Conservation (phyloP, 768 basidiomycete species). For the Serendipita sp. region DNA sequence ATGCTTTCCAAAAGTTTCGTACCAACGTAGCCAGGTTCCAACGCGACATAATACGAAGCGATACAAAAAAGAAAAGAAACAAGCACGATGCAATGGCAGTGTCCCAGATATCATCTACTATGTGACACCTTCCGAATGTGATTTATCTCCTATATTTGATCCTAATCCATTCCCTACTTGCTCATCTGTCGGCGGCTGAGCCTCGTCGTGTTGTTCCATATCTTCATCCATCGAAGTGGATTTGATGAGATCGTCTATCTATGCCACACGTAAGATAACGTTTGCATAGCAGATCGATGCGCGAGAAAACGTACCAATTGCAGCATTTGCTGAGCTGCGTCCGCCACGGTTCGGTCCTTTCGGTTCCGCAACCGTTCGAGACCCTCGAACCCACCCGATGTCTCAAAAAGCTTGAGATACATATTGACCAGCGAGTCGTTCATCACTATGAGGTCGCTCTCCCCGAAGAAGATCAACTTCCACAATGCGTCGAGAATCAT, state of each 20-base stretch:
- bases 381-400: background rate
- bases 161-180: background rate
- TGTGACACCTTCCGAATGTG: background rate
- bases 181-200: background rate
- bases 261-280: background rate
- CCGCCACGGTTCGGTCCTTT: background rate
- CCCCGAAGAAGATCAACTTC: background rate
- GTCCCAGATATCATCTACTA: too few species aligned
- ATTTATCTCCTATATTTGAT: background rate
- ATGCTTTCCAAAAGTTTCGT: background rate
- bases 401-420: slow-evolving; percentile 1
- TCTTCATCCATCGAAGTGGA: background rate
- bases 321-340: background rate
- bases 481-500: background rate
- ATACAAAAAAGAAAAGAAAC: background rate
- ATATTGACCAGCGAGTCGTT: background rate
- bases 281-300: background rate
- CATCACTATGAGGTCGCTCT: background rate
- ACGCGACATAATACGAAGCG: background rate
- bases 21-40: too few species aligned
- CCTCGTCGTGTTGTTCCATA: background rate
- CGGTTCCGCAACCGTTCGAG: background rate
- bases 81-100: background rate
- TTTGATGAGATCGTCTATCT: slow-evolving; percentile 2
- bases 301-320: background rate